phyloP scores from a whole-genome alignment of 805 yeast genomes.

The Millerago galiae region DNA sequence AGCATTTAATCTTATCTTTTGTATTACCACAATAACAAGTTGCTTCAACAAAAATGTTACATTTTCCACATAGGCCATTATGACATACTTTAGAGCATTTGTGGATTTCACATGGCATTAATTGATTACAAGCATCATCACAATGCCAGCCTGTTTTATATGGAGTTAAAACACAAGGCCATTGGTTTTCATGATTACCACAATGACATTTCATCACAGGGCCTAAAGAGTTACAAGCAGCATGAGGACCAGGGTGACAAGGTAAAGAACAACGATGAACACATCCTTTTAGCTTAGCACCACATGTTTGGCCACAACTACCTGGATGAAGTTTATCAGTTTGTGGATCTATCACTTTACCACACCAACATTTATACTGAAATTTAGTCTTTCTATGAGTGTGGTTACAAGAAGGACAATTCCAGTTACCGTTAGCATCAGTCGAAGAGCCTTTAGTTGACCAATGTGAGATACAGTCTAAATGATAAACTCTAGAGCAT shows the following conservation, averaged over 20 bases:
- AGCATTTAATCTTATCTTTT: conserved; percentile 36
- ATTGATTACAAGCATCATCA: conserved; percentile 49
- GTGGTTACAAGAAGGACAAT: conserved; percentile 78
- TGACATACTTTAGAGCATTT: conserved; percentile 62
- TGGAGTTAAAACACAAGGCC: conserved; percentile 70
- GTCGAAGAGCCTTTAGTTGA: conserved; percentile 69
- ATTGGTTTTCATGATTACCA: conserved; percentile 58
- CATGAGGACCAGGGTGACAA: conserved; percentile 91
- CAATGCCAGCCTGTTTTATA: conserved; percentile 66
- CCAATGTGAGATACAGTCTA: conserved; percentile 84
- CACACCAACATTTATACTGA: conserved; percentile 83
- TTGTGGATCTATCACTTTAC: conserved; percentile 62
- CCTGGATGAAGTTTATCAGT: conserved; percentile 61
- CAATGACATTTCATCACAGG: conserved; percentile 68
- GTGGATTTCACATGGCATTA: conserved; percentile 69
- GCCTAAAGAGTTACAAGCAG: conserved; percentile 72
- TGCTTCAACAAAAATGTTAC: conserved; percentile 42
- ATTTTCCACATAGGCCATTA: conserved; percentile 75
- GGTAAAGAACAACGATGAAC: conserved; percentile 66
- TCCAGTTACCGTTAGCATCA: conserved; percentile 57
- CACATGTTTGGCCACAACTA: conserved; percentile 85
- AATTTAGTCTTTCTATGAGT: conserved; percentile 43
- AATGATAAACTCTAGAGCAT: conserved; percentile 81
- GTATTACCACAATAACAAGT: conserved; percentile 75
- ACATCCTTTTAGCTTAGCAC: conserved; percentile 46